phyloP scores from a whole-genome alignment of 305 asterid genomes.

The Ajuga reptans region DNA sequence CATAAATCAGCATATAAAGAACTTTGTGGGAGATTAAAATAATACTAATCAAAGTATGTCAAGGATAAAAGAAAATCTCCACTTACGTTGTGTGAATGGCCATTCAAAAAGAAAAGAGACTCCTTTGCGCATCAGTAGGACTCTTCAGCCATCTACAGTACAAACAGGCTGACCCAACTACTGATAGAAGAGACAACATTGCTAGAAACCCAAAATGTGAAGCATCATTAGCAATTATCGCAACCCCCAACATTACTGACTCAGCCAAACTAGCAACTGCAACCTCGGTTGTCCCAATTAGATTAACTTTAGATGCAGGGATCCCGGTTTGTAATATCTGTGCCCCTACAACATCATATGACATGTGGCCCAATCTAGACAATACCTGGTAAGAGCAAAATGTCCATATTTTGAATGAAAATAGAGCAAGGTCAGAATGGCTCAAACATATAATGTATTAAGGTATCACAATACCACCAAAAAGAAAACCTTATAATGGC shows the following conservation, averaged over 20 bases:
- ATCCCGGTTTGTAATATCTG: conserved; percentile 93
- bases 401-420: conserved; percentile 1
- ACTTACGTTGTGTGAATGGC: conserved; percentile 42
- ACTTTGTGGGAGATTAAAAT: background rate
- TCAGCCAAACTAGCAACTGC: conserved; percentile 90
- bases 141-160: conserved; percentile 77
- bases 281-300: conserved; percentile 84
- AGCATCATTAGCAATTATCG: conserved; percentile 72
- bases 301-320: conserved; percentile 89
- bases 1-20: background rate
- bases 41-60: background rate
- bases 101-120: conserved; percentile 54
- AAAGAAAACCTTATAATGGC: background rate
- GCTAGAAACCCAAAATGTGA: conserved; percentile 81
- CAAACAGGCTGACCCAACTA: conserved; percentile 71
- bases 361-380: conserved; percentile 92
- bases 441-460: background rate
- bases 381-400: conserved; percentile 45
- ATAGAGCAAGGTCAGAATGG: conserved; percentile 3
- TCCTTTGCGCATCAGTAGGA: conserved; percentile 71
- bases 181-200: conserved; percentile 61
- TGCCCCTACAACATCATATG: conserved; percentile 79
- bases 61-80: background rate
- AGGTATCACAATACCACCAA: background rate
- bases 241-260: conserved; percentile 82